Percentiles rank a stretch among this genome's conserved stretches.
Conservation (phyloP, 306 rosid species). For the Aeschynomene evenia region DNA sequence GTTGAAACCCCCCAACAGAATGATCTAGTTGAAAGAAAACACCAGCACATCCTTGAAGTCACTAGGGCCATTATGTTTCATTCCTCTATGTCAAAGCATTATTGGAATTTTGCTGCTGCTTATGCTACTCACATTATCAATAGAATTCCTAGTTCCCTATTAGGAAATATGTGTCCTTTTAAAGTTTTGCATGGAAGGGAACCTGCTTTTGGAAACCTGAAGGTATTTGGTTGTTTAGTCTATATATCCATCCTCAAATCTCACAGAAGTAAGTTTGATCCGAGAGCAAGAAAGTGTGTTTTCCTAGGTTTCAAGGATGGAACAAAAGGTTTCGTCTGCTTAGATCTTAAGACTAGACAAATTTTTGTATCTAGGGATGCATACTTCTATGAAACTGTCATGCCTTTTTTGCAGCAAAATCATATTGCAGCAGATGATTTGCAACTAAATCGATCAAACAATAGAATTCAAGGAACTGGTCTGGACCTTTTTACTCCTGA, state of each 20-base stretch:
- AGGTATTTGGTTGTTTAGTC: not conserved
- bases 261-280: not conserved
- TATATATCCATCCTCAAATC: not conserved
- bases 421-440: too few relatives aligned
- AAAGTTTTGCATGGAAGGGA: not conserved
- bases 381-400: not conserved
- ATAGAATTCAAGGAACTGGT: too few relatives aligned
- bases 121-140: not conserved
- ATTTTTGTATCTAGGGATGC: not conserved
- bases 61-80: not conserved
- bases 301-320: not conserved
- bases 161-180: not conserved
- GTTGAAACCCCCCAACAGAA: not conserved
- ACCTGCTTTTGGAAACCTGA: not conserved
- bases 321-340: not conserved
- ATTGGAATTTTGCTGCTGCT: not conserved
- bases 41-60: not conserved
- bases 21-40: not conserved
- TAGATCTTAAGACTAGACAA: not conserved
- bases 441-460: too few relatives aligned
- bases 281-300: not conserved
- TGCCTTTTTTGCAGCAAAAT: too few relatives aligned
- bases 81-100: not conserved
- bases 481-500: too few relatives aligned
- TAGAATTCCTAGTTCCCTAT: not conserved